Base-by-base conservation (phyloP, 2,329 filamentous ascomycete species). In the Epichloe coenophiala region DNA sequence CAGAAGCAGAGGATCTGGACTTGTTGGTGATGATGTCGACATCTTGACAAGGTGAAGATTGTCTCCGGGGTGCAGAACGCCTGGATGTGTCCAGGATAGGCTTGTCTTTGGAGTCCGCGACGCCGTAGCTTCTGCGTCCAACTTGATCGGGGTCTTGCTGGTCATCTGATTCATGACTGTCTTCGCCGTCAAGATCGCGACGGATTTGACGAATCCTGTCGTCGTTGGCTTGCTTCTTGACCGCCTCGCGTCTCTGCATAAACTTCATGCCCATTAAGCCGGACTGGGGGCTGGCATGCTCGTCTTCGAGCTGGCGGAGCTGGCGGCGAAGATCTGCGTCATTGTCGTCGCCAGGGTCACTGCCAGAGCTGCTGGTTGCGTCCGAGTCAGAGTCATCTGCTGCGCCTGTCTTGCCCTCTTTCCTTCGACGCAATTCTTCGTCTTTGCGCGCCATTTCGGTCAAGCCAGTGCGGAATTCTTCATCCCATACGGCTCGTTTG, bases 201-300 rank as follows among this genome's bases (percentile, higher is more conserved):
- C 83, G 77, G 46, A 96, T 78, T 57, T 81, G 74, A 41, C 73
- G 75, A 12, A 88, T 70, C 51, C 88, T 78, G 51, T 86, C 84
- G 59, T 95, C 87, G 58, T 97, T 96, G 51, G 81, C 78, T 55
- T 84, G 80, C 65, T 84, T 89, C 60, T 81, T 81, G 38, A 81
- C 75, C 31, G 84, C 85, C 61, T 96, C 90, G 17, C 17, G 17
- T 57, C 84, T 88, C 60, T 84, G 81, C 93, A 98, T 97, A 64
- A 98, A 98, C 54, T 88, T 87, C 84, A 98, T 88, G 48, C 78
- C 77, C 66, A 87, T 81, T 6, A 98, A 70, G 58, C 80, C 84
- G 13, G 83, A 83, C 57, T 77, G 74, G 0, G 78, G 77, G 17
- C 63, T 71, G n/a, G 69, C 69, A 21, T 77, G 75, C 13, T 74